A percentile compares a stretch with the other conserved stretches of the same genome.
These are phyloP conservation scores for Globisporangium echinulatum DNA, from an alignment of 352 stramenopile genomes.

Conservation along the genomic window DNA sequence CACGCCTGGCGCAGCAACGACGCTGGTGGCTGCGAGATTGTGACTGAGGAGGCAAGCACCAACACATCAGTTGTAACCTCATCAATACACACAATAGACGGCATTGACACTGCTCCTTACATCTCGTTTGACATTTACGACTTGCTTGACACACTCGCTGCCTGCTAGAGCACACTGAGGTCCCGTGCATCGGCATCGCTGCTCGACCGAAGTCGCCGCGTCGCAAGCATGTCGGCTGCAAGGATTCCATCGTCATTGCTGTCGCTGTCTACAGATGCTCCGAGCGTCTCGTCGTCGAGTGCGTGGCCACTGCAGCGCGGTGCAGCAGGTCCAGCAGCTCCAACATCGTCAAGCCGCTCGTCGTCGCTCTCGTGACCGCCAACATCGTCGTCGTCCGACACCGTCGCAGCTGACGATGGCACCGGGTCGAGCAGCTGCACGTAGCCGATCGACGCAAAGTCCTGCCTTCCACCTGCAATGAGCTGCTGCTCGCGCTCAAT, in stretches of 20 bases:
- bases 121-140: too few relatives aligned
- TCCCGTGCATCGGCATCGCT: not conserved
- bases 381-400: conserved; percentile 2
- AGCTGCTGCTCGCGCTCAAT: conserved; percentile 48
- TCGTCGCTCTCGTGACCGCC: conserved; percentile 10
- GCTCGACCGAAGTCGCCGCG: not conserved
- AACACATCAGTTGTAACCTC: too few relatives aligned
- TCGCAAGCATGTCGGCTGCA: not conserved
- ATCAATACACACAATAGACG: not conserved
- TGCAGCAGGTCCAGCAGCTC: too few relatives aligned
- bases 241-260: not conserved
- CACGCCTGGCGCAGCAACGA: too few relatives aligned
- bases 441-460: conserved; percentile 27
- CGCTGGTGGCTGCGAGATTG: too few relatives aligned
- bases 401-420: conserved; percentile 9
- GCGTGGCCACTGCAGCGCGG: not conserved
- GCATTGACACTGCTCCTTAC: too few relatives aligned
- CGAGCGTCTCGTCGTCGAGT: not conserved
- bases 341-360: not conserved
- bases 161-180: not conserved
- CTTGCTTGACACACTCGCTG: too few relatives aligned
- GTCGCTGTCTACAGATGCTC: not conserved
- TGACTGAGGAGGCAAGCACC: too few relatives aligned
- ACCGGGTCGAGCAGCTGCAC: conserved; percentile 46
- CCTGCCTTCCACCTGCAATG: conserved; percentile 20